Percentiles rank a stretch among this genome's conserved stretches.
These are phyloP conservation scores for Candida sphagnicola DNA, from an alignment of 805 yeast genomes.

Conservation along the genomic window DNA sequence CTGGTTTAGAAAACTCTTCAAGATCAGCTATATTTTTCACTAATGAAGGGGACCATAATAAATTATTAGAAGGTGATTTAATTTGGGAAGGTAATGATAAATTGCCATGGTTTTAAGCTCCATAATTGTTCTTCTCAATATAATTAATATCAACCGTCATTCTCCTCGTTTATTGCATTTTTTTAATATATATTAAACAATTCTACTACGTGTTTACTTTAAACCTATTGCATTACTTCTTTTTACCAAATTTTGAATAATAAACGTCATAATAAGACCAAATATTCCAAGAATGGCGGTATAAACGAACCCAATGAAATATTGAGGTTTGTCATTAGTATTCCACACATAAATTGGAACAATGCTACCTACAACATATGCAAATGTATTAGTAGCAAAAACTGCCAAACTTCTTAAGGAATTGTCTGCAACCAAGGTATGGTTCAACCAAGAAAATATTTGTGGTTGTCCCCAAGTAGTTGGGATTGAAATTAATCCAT, in stretches of 20 bases:
- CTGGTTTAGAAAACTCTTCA: slow-evolving; percentile 30
- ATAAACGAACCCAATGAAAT: slow-evolving; percentile 28
- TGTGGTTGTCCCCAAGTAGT: slow-evolving; percentile 52
- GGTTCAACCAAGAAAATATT: slow-evolving; percentile 53
- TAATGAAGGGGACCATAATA: slow-evolving; percentile 20
- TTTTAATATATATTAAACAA: too few relatives aligned
- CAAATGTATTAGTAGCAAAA: slow-evolving; percentile 32
- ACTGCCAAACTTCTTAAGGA: slow-evolving; percentile 35
- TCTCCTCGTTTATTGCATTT: too few relatives aligned
- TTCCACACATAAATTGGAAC: slow-evolving; percentile 38
- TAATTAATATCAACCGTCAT: neutral
- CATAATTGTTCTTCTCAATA: neutral
- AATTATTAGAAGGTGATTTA: slow-evolving; percentile 20
- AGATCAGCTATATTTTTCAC: slow-evolving; percentile 31
- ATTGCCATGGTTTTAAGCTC: slow-evolving; percentile 36
- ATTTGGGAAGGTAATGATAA: slow-evolving; percentile 42
- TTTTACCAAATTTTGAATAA: slow-evolving; percentile 19
- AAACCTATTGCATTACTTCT: slow-evolving; percentile 16
- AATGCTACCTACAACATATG: slow-evolving; percentile 34
- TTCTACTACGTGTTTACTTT: too few relatives aligned
- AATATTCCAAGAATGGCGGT: slow-evolving; percentile 27
- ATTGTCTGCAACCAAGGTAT: slow-evolving; percentile 39
- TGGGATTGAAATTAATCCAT: slow-evolving; percentile 45
- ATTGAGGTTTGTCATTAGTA: slow-evolving; percentile 27
- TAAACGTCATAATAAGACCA: slow-evolving; percentile 23